phyloP scores from a whole-genome alignment of 2,329 filamentous ascomycete genomes.

The Corynespora cassiicola region DNA sequence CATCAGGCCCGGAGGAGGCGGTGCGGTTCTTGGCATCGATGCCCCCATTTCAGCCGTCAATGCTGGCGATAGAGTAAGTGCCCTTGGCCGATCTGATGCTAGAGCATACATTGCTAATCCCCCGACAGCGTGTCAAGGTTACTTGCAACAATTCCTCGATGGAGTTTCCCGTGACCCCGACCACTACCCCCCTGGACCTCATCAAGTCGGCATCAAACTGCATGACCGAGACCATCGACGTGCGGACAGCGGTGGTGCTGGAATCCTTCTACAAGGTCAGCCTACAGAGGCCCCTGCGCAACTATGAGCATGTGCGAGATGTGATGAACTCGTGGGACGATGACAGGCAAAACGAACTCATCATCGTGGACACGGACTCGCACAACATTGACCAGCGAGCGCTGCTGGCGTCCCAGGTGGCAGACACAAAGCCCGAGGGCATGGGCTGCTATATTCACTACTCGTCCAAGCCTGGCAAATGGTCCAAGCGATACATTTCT shows the following conservation, averaged over 20 bases:
- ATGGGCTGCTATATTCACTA: constrained; percentile 77
- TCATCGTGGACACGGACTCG: constrained; percentile 67
- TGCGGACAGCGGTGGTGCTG: constrained; percentile 71
- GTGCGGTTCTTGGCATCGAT: constrained; percentile 66
- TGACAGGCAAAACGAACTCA: constrained; percentile 77
- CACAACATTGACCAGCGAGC: constrained; percentile 62
- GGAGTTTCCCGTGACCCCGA: constrained; percentile 73
- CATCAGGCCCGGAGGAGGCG: constrained; percentile 54
- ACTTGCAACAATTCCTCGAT: constrained; percentile 74
- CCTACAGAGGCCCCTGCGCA: constrained; percentile 80
- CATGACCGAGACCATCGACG: constrained; percentile 69
- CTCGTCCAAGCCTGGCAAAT: constrained; percentile 82
- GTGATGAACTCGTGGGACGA: constrained; percentile 92
- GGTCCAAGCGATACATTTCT: constrained; percentile 84
- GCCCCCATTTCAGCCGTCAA: constrained; percentile 83
- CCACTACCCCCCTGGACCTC: constrained; percentile 77
- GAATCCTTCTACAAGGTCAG: constrained; percentile 79
- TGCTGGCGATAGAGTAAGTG: constrained; percentile 73
- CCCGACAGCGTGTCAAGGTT: constrained; percentile 70
- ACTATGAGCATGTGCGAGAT: constrained; percentile 85
- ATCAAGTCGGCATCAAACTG: constrained; percentile 70
- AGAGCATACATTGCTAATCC: constrained; percentile 30
- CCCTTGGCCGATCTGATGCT: not conserved
- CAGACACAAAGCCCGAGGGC: constrained; percentile 68
- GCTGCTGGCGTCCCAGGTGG: constrained; percentile 70